Percentiles rank a stretch among this genome's conserved stretches.
These are phyloP conservation scores for Orbilia javanica DNA, from an alignment of 2,329 filamentous ascomycete species.

Conservation along the genomic window DNA sequence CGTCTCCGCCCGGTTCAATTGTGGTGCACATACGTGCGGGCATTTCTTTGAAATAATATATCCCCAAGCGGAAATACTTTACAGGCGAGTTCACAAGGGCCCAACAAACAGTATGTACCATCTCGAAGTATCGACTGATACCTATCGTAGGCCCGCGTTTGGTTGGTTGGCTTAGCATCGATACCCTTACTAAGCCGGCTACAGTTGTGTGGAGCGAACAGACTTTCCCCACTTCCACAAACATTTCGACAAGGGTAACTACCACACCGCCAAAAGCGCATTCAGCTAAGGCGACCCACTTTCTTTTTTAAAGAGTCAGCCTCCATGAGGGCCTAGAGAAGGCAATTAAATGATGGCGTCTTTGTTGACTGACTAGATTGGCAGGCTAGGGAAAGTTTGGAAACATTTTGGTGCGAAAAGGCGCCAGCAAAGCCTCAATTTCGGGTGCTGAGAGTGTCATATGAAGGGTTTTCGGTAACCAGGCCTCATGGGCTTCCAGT, in stretches of 20 bases:
- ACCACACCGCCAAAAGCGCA: constrained; percentile 58
- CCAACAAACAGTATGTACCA: constrained; percentile 9
- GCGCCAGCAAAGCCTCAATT: constrained; percentile 58
- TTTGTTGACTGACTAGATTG: constrained; percentile 53
- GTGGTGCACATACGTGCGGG: constrained; percentile 7
- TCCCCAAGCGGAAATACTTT: constrained; percentile 52
- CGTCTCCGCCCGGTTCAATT: constrained; percentile 5
- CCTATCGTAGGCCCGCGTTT: constrained; percentile 7
- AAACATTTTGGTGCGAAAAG: constrained; percentile 37
- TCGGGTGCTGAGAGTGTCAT: constrained; percentile 40
- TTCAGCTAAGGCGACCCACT: constrained; percentile 55
- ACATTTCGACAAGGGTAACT: constrained; percentile 32
- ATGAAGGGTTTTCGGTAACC: constrained; percentile 41
- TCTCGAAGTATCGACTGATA: constrained; percentile 31
- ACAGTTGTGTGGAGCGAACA: constrained; percentile 47
- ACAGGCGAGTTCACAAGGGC: constrained; percentile 34
- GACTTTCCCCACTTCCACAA: constrained; percentile 18
- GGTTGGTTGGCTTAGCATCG: constrained; percentile 22
- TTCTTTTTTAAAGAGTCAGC: constrained; percentile 58
- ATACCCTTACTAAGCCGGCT: constrained; percentile 41
- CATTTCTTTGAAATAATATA: constrained; percentile 46
- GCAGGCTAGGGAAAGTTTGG: constrained; percentile 35
- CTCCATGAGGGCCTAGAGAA: constrained; percentile 51
- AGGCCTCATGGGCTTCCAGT: constrained; percentile 45
- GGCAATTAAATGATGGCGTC: constrained; percentile 57